Percentiles rank a stretch among this genome's conserved stretches.
These are phyloP conservation scores for Penicillium silybi DNA, from an alignment of 495 filamentous ascomycete genomes.

Conservation along the genomic window DNA sequence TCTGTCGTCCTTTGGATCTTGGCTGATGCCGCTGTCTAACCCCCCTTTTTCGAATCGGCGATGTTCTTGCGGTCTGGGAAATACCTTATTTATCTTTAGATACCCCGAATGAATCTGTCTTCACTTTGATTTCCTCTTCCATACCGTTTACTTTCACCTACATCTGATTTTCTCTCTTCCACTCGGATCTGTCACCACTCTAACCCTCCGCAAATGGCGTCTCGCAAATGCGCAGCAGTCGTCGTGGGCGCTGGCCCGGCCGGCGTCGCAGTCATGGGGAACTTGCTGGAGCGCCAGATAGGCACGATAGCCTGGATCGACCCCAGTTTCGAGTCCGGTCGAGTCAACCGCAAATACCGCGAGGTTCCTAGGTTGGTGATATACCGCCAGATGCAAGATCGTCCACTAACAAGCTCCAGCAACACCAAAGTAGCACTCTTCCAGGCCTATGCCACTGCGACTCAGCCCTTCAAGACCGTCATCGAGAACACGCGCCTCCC, in stretches of 20 bases:
- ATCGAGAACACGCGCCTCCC: slow-evolving; percentile 42
- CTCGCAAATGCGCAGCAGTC: slow-evolving; percentile 44
- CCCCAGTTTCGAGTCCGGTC: slow-evolving; percentile 48
- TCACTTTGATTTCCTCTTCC: slow-evolving; percentile 2
- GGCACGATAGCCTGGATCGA: slow-evolving; percentile 52
- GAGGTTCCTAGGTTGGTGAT: slow-evolving; percentile 51
- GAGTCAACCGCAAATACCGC: slow-evolving; percentile 51
- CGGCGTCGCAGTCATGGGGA: slow-evolving; percentile 54
- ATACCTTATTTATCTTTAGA: slow-evolving; percentile 18
- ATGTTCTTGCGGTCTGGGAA: slow-evolving; percentile 4
- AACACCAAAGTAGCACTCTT: slow-evolving; percentile 53
- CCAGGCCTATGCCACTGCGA: slow-evolving; percentile 45
- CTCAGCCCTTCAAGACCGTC: slow-evolving; percentile 46
- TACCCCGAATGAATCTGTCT: slow-evolving; percentile 20
- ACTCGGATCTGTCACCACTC: slow-evolving; percentile 1
- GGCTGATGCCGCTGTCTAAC: not conserved
- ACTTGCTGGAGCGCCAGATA: slow-evolving; percentile 50
- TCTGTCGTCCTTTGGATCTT: slow-evolving; percentile 13
- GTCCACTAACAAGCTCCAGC: slow-evolving; percentile 22
- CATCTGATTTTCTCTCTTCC: not conserved
- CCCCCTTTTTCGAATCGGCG: not conserved
- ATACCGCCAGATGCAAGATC: not conserved
- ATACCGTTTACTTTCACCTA: not conserved
- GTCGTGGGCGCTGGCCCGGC: slow-evolving; percentile 56
- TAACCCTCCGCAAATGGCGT: slow-evolving; percentile 22